These are phyloP conservation scores for Fusarium torreyae DNA, from an alignment of 2,329 filamentous ascomycete genomes.

Conservation along the genomic window DNA sequence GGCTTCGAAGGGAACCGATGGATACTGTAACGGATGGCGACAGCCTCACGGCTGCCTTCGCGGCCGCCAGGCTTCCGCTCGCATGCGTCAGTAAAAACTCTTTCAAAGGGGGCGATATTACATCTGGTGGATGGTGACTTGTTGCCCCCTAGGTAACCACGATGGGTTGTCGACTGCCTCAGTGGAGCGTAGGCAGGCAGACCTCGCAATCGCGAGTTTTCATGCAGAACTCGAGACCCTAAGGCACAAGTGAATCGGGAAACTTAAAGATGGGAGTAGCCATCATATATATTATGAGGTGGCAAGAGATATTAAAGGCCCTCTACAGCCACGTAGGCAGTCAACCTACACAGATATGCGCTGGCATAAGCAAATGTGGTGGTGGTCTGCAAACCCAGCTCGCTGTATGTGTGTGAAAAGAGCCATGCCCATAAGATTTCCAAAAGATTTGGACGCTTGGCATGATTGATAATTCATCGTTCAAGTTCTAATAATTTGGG, in stretches of 20 bases:
- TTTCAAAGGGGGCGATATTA: not conserved
- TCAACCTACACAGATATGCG: not conserved
- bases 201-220: too few relatives aligned
- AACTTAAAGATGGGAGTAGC: not conserved
- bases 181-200: too few relatives aligned
- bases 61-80: too few relatives aligned
- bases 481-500: too few relatives aligned
- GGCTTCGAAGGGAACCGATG: not conserved
- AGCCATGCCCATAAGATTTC: not conserved
- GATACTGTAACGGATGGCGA: too few relatives aligned
- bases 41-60: not conserved
- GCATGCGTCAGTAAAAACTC: not conserved
- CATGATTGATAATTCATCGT: slow-evolving; percentile 2
- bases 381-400: not conserved
- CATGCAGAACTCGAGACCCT: too few relatives aligned
- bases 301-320: slow-evolving; percentile 3
- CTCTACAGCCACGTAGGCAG: not conserved
- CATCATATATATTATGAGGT: too few relatives aligned
- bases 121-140: too few relatives aligned
- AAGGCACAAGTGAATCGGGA: not conserved
- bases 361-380: not conserved
- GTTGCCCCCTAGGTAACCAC: too few relatives aligned
- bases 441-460: not conserved
- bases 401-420: not conserved
- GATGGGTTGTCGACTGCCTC: too few relatives aligned